phyloP scores from a whole-genome alignment of 257 asterid species.

The Nicotiana knightiana region DNA sequence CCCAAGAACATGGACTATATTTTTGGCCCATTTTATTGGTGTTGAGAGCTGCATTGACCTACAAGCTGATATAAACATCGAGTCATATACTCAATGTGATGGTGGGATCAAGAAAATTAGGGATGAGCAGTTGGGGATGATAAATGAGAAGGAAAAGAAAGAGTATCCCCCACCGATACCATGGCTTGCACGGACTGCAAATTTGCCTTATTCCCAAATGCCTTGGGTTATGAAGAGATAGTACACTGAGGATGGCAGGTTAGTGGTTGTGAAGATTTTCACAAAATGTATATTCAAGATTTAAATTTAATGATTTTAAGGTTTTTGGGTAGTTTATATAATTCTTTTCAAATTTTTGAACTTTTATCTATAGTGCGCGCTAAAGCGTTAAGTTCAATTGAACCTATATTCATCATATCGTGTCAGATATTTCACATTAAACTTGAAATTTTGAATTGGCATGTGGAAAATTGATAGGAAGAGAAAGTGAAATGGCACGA shows the following conservation, averaged over 20 bases:
- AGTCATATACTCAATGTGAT: conserved; percentile 1
- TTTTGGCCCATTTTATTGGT: conserved; percentile 46
- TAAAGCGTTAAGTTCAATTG: too few relatives aligned
- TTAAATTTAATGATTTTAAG: too few relatives aligned
- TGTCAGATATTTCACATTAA: too few relatives aligned
- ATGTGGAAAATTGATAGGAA: conserved; percentile 45
- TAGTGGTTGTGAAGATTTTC: neutral
- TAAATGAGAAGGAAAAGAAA: conserved; percentile 1
- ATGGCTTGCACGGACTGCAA: conserved; percentile 28
- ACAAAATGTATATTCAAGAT: too few relatives aligned
- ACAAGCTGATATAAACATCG: conserved; percentile 13
- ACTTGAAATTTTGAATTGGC: too few relatives aligned
- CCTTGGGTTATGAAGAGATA: conserved; percentile 58
- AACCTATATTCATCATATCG: too few relatives aligned
- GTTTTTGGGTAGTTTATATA: too few relatives aligned
- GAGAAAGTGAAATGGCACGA: conserved; percentile 47
- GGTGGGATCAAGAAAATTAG: neutral
- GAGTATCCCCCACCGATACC: conserved; percentile 64
- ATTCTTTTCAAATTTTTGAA: too few relatives aligned
- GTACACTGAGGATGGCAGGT: conserved; percentile 44
- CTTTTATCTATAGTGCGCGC: too few relatives aligned
- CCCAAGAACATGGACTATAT: conserved; percentile 4
- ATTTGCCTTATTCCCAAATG: conserved; percentile 26
- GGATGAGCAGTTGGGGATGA: neutral
- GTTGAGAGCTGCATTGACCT: conserved; percentile 46